Base-by-base conservation (phyloP, 2,329 filamentous ascomycete genomes). In the Hirsutella rhossiliensis region DNA sequence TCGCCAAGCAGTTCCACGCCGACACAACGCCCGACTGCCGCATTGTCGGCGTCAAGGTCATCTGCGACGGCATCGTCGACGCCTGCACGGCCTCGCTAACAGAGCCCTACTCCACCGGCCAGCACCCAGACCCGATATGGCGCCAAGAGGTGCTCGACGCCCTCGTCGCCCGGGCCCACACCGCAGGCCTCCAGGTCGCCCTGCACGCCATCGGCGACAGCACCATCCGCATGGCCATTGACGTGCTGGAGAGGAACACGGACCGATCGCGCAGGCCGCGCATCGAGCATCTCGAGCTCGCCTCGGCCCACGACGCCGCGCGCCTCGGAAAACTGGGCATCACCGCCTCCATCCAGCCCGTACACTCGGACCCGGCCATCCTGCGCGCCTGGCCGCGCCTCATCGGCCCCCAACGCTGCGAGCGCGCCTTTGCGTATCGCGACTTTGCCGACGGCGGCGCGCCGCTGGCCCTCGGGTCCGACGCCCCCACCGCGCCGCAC, bases 151-250 rank as follows among this genome's bases (percentile, higher is more conserved):
- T 73, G 47, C 65, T 82, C 5, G 64, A 63, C 4, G 68, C 69
- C 0, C 71, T 80, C 0, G 70, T 83, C 2, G 58, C 64, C 11
- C 65, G 65, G n/a, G 77, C 78, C 3, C 68, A 72, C 38, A 62
- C 60, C 3, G 68, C 68, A 1, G 71, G 72, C 1, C 56, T 83
- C 34, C 79, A 83, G 54, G 71, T 75, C 32, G 79, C 79, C 0
- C 63, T 83, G 11, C 79, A 83, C 51, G 79, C 79, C 37, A 83
- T 83, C 45, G 79, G 79, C 36, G 78, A 83, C 52, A 63, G 64
- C 17, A 76, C 79, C 1, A 65, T 81, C 27, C 64, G 61, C 34
- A 73, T 72, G 48, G 77, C 76, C 8, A 68, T 82, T 46, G 71
- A 82, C 49, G 68, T 68, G 0, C 64, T 83, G 15, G 72, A 61